These are phyloP conservation scores for Chytriomyces confervae DNA, from an alignment of 192 early-diverging fungal species.

Conservation along the genomic window DNA sequence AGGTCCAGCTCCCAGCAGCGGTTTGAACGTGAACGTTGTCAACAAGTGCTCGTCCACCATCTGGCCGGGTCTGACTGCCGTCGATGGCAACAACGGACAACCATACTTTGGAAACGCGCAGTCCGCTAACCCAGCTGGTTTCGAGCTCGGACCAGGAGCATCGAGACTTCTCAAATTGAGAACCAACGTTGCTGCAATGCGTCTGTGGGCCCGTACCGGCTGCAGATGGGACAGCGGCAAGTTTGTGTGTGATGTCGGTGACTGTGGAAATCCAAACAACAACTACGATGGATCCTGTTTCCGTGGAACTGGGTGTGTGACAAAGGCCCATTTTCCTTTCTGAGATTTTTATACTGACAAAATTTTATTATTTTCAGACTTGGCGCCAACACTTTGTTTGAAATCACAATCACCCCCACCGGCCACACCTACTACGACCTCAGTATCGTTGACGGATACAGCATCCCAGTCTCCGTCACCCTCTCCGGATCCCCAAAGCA, in stretches of 20 bases:
- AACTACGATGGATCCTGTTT: background rate
- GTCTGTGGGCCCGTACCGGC: background rate
- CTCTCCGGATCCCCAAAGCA: background rate
- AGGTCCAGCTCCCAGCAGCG: background rate
- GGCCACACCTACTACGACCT: background rate
- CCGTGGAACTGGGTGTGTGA: background rate
- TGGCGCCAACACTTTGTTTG: background rate
- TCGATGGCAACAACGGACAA: background rate
- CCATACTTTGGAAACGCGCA: conserved; percentile 1
- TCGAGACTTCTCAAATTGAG: background rate
- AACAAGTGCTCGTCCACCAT: background rate
- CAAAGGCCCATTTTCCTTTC: too few species aligned
- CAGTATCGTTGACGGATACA: background rate
- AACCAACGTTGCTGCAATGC: background rate
- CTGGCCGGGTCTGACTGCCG: background rate
- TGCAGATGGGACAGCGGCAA: background rate
- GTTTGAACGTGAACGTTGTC: background rate
- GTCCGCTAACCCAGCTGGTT: background rate
- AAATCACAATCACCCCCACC: background rate
- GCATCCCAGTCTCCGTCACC: background rate
- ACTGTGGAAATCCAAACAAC: background rate
- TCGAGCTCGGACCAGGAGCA: background rate
- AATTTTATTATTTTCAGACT: background rate
- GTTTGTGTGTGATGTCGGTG: background rate
- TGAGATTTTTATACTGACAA: background rate